A percentile compares a stretch with the other conserved stretches of the same genome.
Evolutionary conservation across 2,329 filamentous ascomycete species (phyloP).

Genomic region (Colletotrichum australisinense): DNA sequence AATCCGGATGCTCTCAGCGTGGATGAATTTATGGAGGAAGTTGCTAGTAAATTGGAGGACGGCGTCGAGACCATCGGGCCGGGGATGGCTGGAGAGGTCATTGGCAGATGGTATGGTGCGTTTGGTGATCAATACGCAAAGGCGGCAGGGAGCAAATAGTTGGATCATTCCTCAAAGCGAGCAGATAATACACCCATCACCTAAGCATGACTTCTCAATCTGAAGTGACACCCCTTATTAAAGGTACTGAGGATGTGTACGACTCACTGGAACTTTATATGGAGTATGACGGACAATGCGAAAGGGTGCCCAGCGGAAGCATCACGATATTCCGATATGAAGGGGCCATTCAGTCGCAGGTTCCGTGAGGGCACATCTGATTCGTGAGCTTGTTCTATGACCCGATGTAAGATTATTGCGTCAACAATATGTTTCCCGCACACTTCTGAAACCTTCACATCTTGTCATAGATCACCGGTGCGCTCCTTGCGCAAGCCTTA

Average conservation of each 20-base stretch:
- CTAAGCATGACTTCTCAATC: too few species aligned
- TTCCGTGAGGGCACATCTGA: not conserved
- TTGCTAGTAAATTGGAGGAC: conserved; percentile 55
- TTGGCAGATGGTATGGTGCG: conserved; percentile 52
- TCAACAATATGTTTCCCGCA: not conserved
- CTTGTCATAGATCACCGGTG: not conserved
- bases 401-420: not conserved
- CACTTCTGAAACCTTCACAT: not conserved
- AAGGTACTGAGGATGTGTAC: too few species aligned
- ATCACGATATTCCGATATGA: not conserved
- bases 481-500: not conserved
- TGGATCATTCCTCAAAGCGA: not conserved
- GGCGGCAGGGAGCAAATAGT: not conserved
- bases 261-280: too few species aligned
- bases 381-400: not conserved
- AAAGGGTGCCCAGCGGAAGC: not conserved
- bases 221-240: too few species aligned
- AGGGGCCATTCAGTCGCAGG: not conserved
- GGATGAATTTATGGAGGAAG: conserved; percentile 65
- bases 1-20: conserved; percentile 54
- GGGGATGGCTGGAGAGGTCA: conserved; percentile 46
- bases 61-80: conserved; percentile 62
- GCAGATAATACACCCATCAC: too few species aligned
- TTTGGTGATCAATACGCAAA: conserved; percentile 45
- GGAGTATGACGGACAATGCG: not conserved